A percentile compares a stretch with the other conserved stretches of the same genome.
Evolutionary conservation across 257 asterid genomes (phyloP).

Genomic region (Nicotiana knightiana): DNA sequence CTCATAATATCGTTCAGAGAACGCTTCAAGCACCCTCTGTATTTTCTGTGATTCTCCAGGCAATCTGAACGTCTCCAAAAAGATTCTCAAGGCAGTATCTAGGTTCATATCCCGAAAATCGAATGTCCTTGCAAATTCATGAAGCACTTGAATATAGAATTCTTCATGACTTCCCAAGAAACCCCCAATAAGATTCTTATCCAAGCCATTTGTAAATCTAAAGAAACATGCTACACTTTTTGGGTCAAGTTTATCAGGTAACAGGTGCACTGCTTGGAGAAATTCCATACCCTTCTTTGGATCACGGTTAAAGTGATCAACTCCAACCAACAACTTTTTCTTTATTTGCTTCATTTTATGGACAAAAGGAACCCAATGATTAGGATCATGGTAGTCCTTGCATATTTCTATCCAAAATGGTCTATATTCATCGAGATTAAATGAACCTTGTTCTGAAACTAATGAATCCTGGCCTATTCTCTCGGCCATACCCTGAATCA

Average conservation of each 20-base stretch:
- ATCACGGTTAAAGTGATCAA: conserved; percentile 81
- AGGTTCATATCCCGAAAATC: conserved; percentile 70
- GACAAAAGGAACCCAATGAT: conserved; percentile 74
- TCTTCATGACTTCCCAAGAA: conserved; percentile 87
- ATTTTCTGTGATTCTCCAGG: conserved; percentile 99
- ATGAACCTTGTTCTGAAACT: conserved; percentile 27
- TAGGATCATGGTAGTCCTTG: conserved; percentile 52
- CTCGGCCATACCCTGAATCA: conserved; percentile 80
- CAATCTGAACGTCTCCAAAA: conserved; percentile 83
- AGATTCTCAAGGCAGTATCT: conserved; percentile 80
- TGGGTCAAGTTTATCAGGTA: conserved; percentile 71
- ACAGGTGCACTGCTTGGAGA: conserved; percentile 62
- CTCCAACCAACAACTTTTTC: conserved; percentile 69
- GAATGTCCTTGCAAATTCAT: conserved; percentile 73
- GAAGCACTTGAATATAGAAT: conserved; percentile 75
- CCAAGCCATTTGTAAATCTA: conserved; percentile 68
- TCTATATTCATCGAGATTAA: conserved; percentile 42
- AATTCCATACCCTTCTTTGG: conserved; percentile 79
- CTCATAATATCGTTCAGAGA: conserved; percentile 80
- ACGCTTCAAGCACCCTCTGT: conserved; percentile 92
- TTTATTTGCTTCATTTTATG: conserved; percentile 68
- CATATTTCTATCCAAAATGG: conserved; percentile 78
- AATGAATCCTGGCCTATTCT: conserved; percentile 58
- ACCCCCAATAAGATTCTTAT: conserved; percentile 78
- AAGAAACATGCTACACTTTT: conserved; percentile 73